Evolutionary conservation across 1,139 yeast species (phyloP), one percentile per base, ranked within the genome.

Genomic region (Yamadazyma dendronema): DNA sequence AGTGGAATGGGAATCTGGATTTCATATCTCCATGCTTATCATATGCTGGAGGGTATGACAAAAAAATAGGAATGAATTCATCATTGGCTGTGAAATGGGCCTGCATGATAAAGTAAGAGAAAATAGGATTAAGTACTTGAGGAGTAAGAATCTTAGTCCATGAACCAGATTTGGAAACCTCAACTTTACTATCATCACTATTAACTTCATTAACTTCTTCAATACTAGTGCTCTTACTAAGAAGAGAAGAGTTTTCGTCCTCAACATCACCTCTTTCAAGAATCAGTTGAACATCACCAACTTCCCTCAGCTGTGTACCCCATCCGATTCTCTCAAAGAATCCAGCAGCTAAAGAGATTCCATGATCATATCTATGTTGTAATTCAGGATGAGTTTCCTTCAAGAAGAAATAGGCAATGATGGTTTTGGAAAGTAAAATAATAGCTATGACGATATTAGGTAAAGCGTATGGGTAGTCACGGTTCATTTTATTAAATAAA

Each of bases 61-160:
- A 57, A 40, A 75, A 73, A 7, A 80, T 74, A 8, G 86, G 84
- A 31, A 78, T 56, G 42, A 80, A 75, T 53, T 80, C 84, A 35
- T 70, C 70, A 52, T 63, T 76, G 3, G 75, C 75, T 10, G 75
- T 61, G 16, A 64, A 57, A 48, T 76, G 81, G 38, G 77, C 44
- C 29, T 30, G 38, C 44, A 43, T 40, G 10, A 42, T 27, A 16
- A 42, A 40, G 17, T 34, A 42, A 3, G 43, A 31, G 4, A 40
- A 14, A 16, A 43, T 37, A 2, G 45, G 40, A 22, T 41, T 43
- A 16, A 43, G 10, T 8, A 41, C 40, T 28, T 36, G 34, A 3
- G 45, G 41, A 12, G 17, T 36, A 7, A 43, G 23, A 12, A 43
- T 37, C 17, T 32, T 22, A 8, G 15, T 23, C 40, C 40, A 39